Percentiles rank a stretch among this genome's conserved stretches.
Conservation (phyloP, 1,284 basidiomycete species). For the Austroboletus rostrupii region DNA sequence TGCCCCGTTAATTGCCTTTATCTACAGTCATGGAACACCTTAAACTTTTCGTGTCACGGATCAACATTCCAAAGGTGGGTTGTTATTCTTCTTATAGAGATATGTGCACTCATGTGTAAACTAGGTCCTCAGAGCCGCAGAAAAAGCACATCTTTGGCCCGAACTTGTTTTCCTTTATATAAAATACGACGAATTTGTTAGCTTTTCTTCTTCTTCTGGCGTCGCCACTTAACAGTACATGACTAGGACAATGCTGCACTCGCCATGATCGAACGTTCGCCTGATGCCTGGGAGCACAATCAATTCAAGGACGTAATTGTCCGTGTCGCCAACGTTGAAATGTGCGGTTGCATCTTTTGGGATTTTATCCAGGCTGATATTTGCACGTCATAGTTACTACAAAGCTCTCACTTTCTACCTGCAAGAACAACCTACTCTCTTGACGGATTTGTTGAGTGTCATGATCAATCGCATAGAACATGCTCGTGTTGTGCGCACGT, state of each 20-base stretch:
- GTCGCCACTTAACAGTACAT: not conserved
- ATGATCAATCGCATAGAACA: constrained; percentile 94
- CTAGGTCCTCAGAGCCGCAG: constrained; percentile 89
- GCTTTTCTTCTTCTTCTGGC: constrained; percentile 27
- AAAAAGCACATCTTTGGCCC: constrained; percentile 98
- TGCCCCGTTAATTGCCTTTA: constrained; percentile 4
- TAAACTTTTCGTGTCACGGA: constrained; percentile 94
- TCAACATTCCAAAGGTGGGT: constrained; percentile 82
- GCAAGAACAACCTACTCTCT: constrained; percentile 87
- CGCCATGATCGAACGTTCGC: constrained; percentile 96
- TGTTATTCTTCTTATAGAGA: not conserved
- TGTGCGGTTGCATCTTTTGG: constrained; percentile 47
- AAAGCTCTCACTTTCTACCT: constrained; percentile 87
- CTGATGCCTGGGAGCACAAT: constrained; percentile 98
- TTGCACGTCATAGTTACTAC: constrained; percentile 62
- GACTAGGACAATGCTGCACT: constrained; percentile 87
- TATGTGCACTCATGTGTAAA: constrained; percentile 13
- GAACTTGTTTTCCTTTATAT: constrained; percentile 98
- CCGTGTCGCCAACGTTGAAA: constrained; percentile 96
- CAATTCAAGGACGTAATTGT: constrained; percentile 97
- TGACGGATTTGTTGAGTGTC: constrained; percentile 91
- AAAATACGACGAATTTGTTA: constrained; percentile 92
- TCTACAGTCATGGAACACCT: constrained; percentile 94
- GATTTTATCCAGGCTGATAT: not conserved
- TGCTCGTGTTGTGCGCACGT: constrained; percentile 91